A percentile compares a stretch with the other conserved stretches of the same genome.
Conservation (phyloP, 2,329 filamentous ascomycete genomes). For the Macrophomina tecta region DNA sequence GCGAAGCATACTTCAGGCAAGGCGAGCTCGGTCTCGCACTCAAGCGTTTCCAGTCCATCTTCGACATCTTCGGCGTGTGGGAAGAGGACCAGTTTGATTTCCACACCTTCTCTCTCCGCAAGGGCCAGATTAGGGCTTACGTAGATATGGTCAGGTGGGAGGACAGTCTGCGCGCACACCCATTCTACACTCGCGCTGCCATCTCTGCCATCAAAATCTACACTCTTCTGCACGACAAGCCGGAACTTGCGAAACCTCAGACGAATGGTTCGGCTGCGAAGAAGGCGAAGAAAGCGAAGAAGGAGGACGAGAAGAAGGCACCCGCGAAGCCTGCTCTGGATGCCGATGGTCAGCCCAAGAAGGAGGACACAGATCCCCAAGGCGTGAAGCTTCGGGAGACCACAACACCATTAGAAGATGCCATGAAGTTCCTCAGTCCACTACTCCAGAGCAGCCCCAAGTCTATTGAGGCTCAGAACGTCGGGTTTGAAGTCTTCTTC, state of each 20-base stretch:
- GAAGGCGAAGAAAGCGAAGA: constrained; percentile 86
- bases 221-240: constrained; percentile 77
- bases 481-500: constrained; percentile 89
- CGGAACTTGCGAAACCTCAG: constrained; percentile 68
- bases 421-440: constrained; percentile 82
- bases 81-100: constrained; percentile 99
- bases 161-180: constrained; percentile 86
- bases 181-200: constrained; percentile 87
- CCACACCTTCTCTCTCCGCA: constrained; percentile 95
- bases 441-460: constrained; percentile 83
- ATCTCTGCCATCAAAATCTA: constrained; percentile 83
- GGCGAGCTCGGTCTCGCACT: constrained; percentile 83
- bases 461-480: constrained; percentile 79
- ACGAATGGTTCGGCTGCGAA: constrained; percentile 63
- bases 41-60: constrained; percentile 88
- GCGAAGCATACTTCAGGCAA: constrained; percentile 83
- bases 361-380: constrained; percentile 87
- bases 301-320: constrained; percentile 75
- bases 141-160: constrained; percentile 98
- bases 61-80: constrained; percentile 96
- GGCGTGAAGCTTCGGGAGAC: constrained; percentile 82
- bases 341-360: constrained; percentile 71
- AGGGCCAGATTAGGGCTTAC: constrained; percentile 94
- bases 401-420: constrained; percentile 80
- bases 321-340: constrained; percentile 62